Percentiles rank a stretch among this genome's conserved stretches.
These are phyloP conservation scores for Mallotus repandus DNA, from an alignment of 441 rosid species.

Conservation along the genomic window DNA sequence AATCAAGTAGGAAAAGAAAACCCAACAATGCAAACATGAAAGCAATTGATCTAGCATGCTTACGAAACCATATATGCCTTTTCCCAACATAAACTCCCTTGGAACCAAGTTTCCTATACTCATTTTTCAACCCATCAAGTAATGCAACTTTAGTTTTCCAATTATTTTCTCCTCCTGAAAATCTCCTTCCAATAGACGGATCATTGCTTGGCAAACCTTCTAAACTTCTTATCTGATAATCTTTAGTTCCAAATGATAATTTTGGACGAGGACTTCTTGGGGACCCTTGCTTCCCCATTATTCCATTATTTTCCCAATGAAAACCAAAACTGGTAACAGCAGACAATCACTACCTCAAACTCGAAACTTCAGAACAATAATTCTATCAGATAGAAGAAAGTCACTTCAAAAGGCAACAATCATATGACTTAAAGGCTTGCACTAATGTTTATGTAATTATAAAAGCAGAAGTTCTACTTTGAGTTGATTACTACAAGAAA, in stretches of 20 bases:
- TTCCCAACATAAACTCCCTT: constrained; percentile 48
- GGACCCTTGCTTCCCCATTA: constrained; percentile 57
- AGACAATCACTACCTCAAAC: constrained; percentile 1
- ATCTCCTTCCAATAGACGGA: constrained; percentile 57
- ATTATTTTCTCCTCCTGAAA: constrained; percentile 41
- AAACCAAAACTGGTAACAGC: constrained; percentile 4
- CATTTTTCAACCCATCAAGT: constrained; percentile 50
- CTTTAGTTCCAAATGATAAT: constrained; percentile 30
- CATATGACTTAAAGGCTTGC: not conserved
- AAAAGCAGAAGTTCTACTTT: not conserved
- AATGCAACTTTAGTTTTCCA: constrained; percentile 37
- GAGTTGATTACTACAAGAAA: constrained; percentile 12
- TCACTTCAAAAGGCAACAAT: constrained; percentile 6
- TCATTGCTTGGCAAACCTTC: constrained; percentile 48
- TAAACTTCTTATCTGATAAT: constrained; percentile 33
- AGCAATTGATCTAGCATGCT: constrained; percentile 46
- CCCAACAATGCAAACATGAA: constrained; percentile 45
- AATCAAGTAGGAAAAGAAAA: constrained; percentile 60
- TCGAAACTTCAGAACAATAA: not conserved
- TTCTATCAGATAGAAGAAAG: not conserved
- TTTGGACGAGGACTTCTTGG: constrained; percentile 41
- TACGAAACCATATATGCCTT: constrained; percentile 51
- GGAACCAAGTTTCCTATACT: constrained; percentile 40
- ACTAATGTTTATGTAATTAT: not conserved
- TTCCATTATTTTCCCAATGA: constrained; percentile 16